Evolutionary conservation across 768 basidiomycete genomes (phyloP), one percentile per base, ranked within the genome.

Genomic region (Amanita brunnescens): DNA sequence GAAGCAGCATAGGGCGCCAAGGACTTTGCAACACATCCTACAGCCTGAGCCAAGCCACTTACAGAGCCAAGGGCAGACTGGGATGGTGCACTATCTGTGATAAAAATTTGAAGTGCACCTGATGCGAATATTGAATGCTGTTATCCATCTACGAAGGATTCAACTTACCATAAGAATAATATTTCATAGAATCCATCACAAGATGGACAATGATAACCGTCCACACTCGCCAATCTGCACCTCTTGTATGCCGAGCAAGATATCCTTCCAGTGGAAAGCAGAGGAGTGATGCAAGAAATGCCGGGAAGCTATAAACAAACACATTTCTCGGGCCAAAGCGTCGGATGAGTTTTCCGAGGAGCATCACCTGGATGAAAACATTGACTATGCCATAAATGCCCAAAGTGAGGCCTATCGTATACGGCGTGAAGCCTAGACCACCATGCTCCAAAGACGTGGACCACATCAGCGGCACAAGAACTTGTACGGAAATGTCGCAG

Each of bases 391-490:
- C 81, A 54, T 71, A 77, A 2, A 61, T 51, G 6, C 76, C 71
- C 46, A 80, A 67, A 45, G 80, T 74, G 13, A 66, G 63, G 9
- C 83, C 83, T 26, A 85, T 83, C 5, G 58, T 57, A 20, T 70
- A 70, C 3, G 80, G 75, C 24, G 70, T 61, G 34, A 81, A 64
- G 9, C 79, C 79, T 16, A 83, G 71, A 0, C 82, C 83, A 16
- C 83, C 82, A 3, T 74, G 62, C 5, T 62, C 60, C 42, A 77
- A 61, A 1, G 84, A 77, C 0, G 80, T 79, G 20, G 78, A 75
- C 49, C 61, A 67, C 47, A 68, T 55, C 23, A 69, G 60, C 5
- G 66, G 64, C 3, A 34, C 6, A 29, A 42, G 41, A 14, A 42
- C 41, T 10, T 49, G 47, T 39, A 21, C 13, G 34, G 13, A 14